phyloP scores from a whole-genome alignment of 495 filamentous ascomycete genomes.

The Bacidia gigantensis region DNA sequence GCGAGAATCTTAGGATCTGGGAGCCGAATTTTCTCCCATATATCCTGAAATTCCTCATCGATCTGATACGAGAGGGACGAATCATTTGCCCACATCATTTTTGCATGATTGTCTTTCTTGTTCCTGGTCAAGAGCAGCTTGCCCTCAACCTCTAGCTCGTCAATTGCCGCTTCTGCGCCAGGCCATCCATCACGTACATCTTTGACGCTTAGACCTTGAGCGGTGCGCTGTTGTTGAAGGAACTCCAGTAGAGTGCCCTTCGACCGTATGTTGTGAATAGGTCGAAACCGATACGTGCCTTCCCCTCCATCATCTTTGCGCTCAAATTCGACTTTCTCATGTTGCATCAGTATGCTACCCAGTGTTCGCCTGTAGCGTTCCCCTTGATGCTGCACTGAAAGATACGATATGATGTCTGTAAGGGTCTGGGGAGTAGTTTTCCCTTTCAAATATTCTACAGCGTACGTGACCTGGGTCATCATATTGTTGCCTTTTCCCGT shows the following conservation, averaged over 20 bases:
- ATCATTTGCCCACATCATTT: slow-evolving; percentile 81
- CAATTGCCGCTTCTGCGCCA: slow-evolving; percentile 62
- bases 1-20: slow-evolving; percentile 64
- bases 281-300: slow-evolving; percentile 65
- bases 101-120: slow-evolving; percentile 80
- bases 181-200: slow-evolving; percentile 93
- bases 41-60: slow-evolving; percentile 64
- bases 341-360: slow-evolving; percentile 34
- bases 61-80: slow-evolving; percentile 59
- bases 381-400: slow-evolving; percentile 46
- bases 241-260: slow-evolving; percentile 62
- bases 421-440: slow-evolving; percentile 56
- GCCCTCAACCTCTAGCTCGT: slow-evolving; percentile 60
- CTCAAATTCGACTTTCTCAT: slow-evolving; percentile 60
- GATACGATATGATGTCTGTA: slow-evolving; percentile 58
- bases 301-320: slow-evolving; percentile 42
- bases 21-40: slow-evolving; percentile 72
- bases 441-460: slow-evolving; percentile 68
- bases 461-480: slow-evolving; percentile 72
- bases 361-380: slow-evolving; percentile 34
- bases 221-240: slow-evolving; percentile 69
- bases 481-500: slow-evolving; percentile 67
- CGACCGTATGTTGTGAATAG: slow-evolving; percentile 62
- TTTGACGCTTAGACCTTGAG: slow-evolving; percentile 64
- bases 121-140: slow-evolving; percentile 74